Evolutionary conservation across 2,329 filamentous ascomycete genomes (phyloP).

Genomic region (Periconia macrospinosa): DNA sequence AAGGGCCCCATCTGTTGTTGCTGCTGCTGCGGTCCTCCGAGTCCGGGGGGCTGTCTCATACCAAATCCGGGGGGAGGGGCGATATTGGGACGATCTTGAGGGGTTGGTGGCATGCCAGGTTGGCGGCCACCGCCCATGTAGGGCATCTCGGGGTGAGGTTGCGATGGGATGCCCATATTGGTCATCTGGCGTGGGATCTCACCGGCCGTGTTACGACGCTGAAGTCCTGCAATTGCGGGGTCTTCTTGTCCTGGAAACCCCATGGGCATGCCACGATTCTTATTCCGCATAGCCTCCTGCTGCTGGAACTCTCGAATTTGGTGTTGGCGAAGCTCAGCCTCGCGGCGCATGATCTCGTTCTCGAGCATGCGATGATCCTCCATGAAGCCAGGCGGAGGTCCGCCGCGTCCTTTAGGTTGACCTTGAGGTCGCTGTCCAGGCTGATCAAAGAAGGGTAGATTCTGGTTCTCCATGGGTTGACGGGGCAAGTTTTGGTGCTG

Average conservation of each 20-base stretch:
- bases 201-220: constrained; percentile 40
- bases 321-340: constrained; percentile 34
- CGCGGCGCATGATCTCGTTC: constrained; percentile 35
- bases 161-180: constrained; percentile 47
- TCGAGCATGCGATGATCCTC: constrained; percentile 40
- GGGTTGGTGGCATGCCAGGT: constrained; percentile 39
- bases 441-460: constrained; percentile 38
- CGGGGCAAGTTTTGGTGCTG: constrained; percentile 39
- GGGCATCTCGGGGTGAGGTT: constrained; percentile 38
- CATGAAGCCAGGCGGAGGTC: constrained; percentile 42
- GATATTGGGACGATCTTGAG: constrained; percentile 40
- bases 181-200: constrained; percentile 40
- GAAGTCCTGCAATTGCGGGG: constrained; percentile 30
- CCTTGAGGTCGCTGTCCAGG: constrained; percentile 35
- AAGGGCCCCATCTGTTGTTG: constrained; percentile 38
- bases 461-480: constrained; percentile 32
- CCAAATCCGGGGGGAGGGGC: constrained; percentile 41
- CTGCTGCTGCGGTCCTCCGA: constrained; percentile 27
- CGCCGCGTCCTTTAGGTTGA: constrained; percentile 41
- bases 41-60: constrained; percentile 41
- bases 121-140: constrained; percentile 38
- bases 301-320: constrained; percentile 36
- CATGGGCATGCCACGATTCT: constrained; percentile 35
- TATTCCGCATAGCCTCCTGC: constrained; percentile 39
- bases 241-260: constrained; percentile 38